phyloP scores from a whole-genome alignment of 2,329 filamentous ascomycete species.

The Septoria linicola region DNA sequence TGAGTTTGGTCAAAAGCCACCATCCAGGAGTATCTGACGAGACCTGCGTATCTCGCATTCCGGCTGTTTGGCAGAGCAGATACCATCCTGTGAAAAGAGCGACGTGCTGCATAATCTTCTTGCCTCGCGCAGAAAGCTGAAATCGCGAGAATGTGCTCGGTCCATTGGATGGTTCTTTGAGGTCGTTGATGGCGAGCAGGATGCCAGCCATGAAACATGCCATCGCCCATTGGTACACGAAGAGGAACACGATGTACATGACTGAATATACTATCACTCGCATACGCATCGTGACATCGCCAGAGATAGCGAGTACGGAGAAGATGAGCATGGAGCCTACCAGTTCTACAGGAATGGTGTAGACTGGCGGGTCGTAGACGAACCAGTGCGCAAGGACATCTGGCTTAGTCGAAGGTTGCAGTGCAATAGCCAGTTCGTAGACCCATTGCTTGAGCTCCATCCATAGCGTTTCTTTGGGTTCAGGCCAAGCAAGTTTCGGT shows the following conservation, averaged over 20 bases:
- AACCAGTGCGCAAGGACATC: constrained; percentile 24
- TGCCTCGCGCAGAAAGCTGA: constrained; percentile 3
- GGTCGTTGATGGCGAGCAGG: constrained; percentile 21
- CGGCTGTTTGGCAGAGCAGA: constrained; percentile 24
- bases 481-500: constrained; percentile 22
- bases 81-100: constrained; percentile 21
- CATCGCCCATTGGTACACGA: constrained; percentile 22
- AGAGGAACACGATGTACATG: constrained; percentile 15
- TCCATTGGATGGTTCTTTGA: constrained; percentile 7
- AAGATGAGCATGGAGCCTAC: constrained; percentile 27
- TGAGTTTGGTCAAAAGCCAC: constrained; percentile 53
- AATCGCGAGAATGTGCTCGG: neutral
- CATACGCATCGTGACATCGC: constrained; percentile 9
- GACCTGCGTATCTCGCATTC: constrained; percentile 14
- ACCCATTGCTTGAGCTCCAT: constrained; percentile 19
- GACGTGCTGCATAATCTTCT: constrained; percentile 11
- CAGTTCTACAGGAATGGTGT: constrained; percentile 30
- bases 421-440: constrained; percentile 7
- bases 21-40: constrained; percentile 58
- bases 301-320: constrained; percentile 14
- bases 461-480: constrained; percentile 18
- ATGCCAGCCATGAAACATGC: constrained; percentile 24
- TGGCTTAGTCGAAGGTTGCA: constrained; percentile 14
- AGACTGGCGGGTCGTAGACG: constrained; percentile 24
- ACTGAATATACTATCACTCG: constrained; percentile 9